These are phyloP conservation scores for Dioscorea alata DNA, from an alignment of 106 monocot species.

Conservation along the genomic window DNA sequence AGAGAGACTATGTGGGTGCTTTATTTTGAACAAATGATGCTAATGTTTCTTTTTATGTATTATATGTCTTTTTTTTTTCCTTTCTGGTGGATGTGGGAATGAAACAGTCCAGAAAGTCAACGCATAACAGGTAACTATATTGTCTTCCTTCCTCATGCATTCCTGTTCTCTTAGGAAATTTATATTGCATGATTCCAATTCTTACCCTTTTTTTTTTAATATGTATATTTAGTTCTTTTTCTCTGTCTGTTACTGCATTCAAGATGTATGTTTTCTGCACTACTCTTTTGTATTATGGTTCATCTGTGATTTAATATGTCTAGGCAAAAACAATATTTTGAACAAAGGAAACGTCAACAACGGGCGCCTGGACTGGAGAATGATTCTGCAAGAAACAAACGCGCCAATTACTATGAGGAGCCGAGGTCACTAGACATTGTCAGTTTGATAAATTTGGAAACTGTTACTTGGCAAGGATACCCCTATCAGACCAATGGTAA, in stretches of 20 bases:
- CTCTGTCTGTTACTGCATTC: neutral
- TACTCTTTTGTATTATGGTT: neutral
- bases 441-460: slow-evolving; percentile 42
- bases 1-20: neutral
- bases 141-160: neutral
- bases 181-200: neutral
- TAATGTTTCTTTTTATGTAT: slow-evolving; percentile 5
- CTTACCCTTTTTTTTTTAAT: neutral
- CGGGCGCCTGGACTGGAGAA: slow-evolving; percentile 21
- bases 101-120: slow-evolving; percentile 58
- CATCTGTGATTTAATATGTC: neutral
- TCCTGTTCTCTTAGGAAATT: neutral
- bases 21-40: slow-evolving; percentile 2
- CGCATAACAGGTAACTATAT: slow-evolving; percentile 37
- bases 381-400: slow-evolving; percentile 11
- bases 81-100: slow-evolving; percentile 12
- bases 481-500: slow-evolving; percentile 5
- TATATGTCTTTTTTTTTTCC: neutral
- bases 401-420: slow-evolving; percentile 14
- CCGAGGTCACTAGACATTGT: slow-evolving; percentile 56
- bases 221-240: neutral
- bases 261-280: neutral
- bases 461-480: slow-evolving; percentile 21
- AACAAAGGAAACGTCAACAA: slow-evolving; percentile 56
- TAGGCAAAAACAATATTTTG: slow-evolving; percentile 76